Conservation (phyloP, 768 basidiomycete genomes). For the Boletus vermiculosoides region DNA sequence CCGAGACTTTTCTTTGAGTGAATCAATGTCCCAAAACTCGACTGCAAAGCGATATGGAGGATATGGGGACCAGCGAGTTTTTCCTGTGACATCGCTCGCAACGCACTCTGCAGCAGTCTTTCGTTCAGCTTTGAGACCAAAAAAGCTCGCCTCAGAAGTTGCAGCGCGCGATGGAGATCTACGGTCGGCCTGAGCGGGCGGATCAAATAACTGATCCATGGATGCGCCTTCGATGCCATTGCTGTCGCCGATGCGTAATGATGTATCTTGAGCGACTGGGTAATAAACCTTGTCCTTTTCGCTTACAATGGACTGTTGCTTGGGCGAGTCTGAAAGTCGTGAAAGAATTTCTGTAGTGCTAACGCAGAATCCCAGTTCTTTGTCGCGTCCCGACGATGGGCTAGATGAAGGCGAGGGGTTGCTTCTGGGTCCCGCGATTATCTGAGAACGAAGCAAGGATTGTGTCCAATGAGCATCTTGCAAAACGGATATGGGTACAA, state of each 20-base stretch:
- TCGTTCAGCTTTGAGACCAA: slow-evolving; percentile 54
- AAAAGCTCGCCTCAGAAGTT: slow-evolving; percentile 55
- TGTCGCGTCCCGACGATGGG: slow-evolving; percentile 40
- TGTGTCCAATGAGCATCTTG: slow-evolving; percentile 82
- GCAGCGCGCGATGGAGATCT: slow-evolving; percentile 28
- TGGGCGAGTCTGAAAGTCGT: slow-evolving; percentile 25
- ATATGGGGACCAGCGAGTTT: slow-evolving; percentile 61
- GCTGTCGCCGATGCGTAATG: slow-evolving; percentile 72
- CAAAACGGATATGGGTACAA: slow-evolving; percentile 62
- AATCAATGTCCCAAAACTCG: slow-evolving; percentile 87
- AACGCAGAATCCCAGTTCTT: slow-evolving; percentile 66
- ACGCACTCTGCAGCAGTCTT: slow-evolving; percentile 43
- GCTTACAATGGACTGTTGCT: slow-evolving; percentile 9
- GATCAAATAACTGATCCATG: slow-evolving; percentile 71
- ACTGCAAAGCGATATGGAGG: slow-evolving; percentile 84
- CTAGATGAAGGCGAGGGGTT: slow-evolving; percentile 35
- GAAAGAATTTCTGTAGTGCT: slow-evolving; percentile 51
- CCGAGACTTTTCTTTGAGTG: slow-evolving; percentile 80
- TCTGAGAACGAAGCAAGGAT: slow-evolving; percentile 60
- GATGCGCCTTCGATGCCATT: slow-evolving; percentile 50
- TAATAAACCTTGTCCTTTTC: slow-evolving; percentile 48
- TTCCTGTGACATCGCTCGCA: slow-evolving; percentile 42
- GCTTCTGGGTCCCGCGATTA: slow-evolving; percentile 41
- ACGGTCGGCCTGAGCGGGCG: slow-evolving; percentile 24
- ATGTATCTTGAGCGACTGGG: slow-evolving; percentile 66